Conservation (phyloP, 2,329 filamentous ascomycete genomes). For the Fusarium sulawesiense region DNA sequence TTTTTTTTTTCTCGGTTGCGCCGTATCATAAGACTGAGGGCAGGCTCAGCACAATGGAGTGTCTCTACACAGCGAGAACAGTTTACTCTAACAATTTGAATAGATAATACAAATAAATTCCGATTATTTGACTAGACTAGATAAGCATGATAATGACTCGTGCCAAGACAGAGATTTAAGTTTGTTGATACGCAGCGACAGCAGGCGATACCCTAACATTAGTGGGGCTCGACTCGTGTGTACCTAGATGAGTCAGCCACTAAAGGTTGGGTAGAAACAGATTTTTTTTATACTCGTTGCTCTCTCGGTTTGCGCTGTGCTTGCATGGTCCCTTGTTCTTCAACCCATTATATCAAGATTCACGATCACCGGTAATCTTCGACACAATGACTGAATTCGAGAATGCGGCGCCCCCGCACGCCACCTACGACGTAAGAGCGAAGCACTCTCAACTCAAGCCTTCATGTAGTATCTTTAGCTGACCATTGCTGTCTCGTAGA, state of each 20-base stretch:
- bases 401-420: conserved; percentile 1
- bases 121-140: neutral
- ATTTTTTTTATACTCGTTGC: conserved; percentile 1
- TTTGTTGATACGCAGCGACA: conserved; percentile 1
- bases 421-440: conserved; percentile 5
- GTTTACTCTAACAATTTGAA: neutral
- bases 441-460: neutral
- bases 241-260: conserved; percentile 5
- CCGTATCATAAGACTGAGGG: neutral
- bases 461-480: conserved; percentile 4
- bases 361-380: neutral
- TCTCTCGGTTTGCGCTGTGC: neutral
- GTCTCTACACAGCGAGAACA: neutral
- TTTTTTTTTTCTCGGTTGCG: neutral
- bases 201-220: conserved; percentile 5
- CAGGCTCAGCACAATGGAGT: neutral
- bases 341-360: neutral
- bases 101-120: neutral
- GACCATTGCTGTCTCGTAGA: neutral
- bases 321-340: conserved; percentile 1
- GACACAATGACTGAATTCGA: neutral
- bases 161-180: neutral
- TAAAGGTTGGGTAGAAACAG: conserved; percentile 8
- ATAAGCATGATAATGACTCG: neutral
- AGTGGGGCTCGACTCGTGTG: neutral